Base-by-base conservation (phyloP, 140 eudicot genomes). In the Anethum foeniculum region DNA sequence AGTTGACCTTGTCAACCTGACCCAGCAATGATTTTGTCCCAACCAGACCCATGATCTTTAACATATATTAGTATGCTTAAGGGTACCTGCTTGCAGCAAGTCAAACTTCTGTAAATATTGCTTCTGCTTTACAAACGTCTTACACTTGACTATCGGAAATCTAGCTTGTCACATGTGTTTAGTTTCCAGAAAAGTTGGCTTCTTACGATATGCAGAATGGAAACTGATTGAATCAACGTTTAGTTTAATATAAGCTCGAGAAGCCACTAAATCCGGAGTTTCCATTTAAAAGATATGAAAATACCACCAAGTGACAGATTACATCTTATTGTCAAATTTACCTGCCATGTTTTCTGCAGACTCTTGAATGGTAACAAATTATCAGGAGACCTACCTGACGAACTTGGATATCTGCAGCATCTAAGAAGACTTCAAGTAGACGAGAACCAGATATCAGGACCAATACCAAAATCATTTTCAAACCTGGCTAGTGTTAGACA, bases 361-460 rank as follows among this genome's bases (percentile, higher is more conserved):
- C 90, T 93, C 77, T 85, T 93, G 86, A 93, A 89, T 80, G 97
- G 97, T 79, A 93, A 93, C 86, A 76, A 60, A 41, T 84, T 90
- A 76, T 83, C 93, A 4, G 98, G 98, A 25, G 65, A 88, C 75
- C 82, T 94, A 80, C 96, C 98, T 30, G 89, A 69, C 54, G 98
- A 94, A 81, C 94, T 94, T 38, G 98, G 98, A 51, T 80, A 87
- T 80, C 96, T 92, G 47, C 65, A 82, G 52, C 85, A 90, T 71
- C 77, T 92, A 78, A 69, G 81, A 48, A 89, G 93, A 82, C 86
- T 94, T 77, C 98, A 94, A 83, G 80, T 94, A 72, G 98, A 94
- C 41, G 76, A 90, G 83, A 94, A 94, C 72, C 81, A 90, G 75
- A 76, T 94, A 87, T 94, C 97, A 21, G 97, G 98, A 77, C 69